Evolutionary conservation across 257 asterid genomes (phyloP).

Genomic region (Striga asiatica): DNA sequence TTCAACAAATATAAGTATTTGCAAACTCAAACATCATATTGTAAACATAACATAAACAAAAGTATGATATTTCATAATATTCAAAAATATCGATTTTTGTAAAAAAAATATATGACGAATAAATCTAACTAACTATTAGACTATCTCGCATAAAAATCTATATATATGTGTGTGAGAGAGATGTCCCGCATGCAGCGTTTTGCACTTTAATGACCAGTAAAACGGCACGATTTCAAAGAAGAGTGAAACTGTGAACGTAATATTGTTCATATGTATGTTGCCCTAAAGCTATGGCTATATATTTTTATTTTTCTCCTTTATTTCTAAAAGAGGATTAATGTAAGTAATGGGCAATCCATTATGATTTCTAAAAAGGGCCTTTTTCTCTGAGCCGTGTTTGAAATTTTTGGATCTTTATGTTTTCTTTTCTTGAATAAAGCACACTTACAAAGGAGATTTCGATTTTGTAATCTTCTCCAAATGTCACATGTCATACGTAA

Average conservation of each 20-base stretch:
- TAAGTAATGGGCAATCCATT: not conserved
- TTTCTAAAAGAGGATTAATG: not conserved
- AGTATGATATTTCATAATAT: no score
- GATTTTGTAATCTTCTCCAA: not conserved
- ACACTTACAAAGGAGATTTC: slow-evolving; percentile 23
- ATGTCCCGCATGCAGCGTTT: not conserved
- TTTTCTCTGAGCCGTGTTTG: slow-evolving; percentile 17
- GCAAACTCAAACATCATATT: no score
- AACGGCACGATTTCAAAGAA: slow-evolving; percentile 25
- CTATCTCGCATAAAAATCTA: no score
- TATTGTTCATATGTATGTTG: not conserved
- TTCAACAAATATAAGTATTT: no score
- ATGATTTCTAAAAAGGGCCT: not conserved
- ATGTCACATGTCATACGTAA: not conserved
- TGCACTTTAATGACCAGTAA: slow-evolving; percentile 19
- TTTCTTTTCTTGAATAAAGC: slow-evolving; percentile 23
- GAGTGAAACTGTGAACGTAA: no score
- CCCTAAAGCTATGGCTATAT: not conserved
- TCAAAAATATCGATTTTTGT: no score
- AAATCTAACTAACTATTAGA: no score
- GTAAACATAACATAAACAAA: no score
- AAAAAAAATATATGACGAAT: no score
- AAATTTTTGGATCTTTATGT: slow-evolving; percentile 24
- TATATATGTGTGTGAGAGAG: not conserved
- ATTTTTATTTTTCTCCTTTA: not conserved